These are phyloP conservation scores for Fusarium sp. DNA, from an alignment of 2,329 filamentous ascomycete genomes.

Conservation along the genomic window DNA sequence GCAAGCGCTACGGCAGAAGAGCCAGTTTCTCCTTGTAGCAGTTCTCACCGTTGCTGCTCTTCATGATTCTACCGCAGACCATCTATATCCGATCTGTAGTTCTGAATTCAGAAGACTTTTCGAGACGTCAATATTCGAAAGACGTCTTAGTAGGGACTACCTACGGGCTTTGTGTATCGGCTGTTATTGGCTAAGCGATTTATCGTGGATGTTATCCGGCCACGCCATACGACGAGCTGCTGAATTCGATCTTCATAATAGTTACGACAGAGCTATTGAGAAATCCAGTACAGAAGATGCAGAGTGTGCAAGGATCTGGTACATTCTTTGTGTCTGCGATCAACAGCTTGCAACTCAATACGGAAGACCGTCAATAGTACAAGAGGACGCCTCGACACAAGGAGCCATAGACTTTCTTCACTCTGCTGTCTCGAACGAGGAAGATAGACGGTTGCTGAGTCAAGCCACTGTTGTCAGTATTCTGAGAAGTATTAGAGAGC, in stretches of 20 bases:
- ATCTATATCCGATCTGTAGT: slow-evolving; percentile 65
- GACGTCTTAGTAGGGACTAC: slow-evolving; percentile 60
- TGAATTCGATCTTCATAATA: slow-evolving; percentile 60
- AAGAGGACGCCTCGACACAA: slow-evolving; percentile 68
- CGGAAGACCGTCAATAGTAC: slow-evolving; percentile 68
- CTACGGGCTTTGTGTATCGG: slow-evolving; percentile 71
- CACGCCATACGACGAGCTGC: slow-evolving; percentile 63
- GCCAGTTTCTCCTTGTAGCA: slow-evolving; percentile 66
- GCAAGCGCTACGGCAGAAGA: slow-evolving; percentile 65
- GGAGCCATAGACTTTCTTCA: slow-evolving; percentile 68
- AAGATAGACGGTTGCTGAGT: slow-evolving; percentile 68
- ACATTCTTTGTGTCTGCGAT: slow-evolving; percentile 70
- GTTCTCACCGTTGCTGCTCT: slow-evolving; percentile 71
- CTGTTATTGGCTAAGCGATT: slow-evolving; percentile 72
- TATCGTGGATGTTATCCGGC: slow-evolving; percentile 72
- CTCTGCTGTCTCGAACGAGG: slow-evolving; percentile 62
- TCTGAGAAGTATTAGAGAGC: slow-evolving; percentile 65
- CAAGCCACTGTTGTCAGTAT: slow-evolving; percentile 71
- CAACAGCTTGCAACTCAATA: slow-evolving; percentile 72
- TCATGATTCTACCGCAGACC: slow-evolving; percentile 67
- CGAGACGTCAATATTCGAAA: slow-evolving; percentile 58
- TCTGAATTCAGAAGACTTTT: slow-evolving; percentile 68
- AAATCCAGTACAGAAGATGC: slow-evolving; percentile 58
- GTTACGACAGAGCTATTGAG: slow-evolving; percentile 55
- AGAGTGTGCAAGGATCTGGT: slow-evolving; percentile 71